phyloP scores from a whole-genome alignment of 441 rosid genomes.

The Theobroma grandiflorum region DNA sequence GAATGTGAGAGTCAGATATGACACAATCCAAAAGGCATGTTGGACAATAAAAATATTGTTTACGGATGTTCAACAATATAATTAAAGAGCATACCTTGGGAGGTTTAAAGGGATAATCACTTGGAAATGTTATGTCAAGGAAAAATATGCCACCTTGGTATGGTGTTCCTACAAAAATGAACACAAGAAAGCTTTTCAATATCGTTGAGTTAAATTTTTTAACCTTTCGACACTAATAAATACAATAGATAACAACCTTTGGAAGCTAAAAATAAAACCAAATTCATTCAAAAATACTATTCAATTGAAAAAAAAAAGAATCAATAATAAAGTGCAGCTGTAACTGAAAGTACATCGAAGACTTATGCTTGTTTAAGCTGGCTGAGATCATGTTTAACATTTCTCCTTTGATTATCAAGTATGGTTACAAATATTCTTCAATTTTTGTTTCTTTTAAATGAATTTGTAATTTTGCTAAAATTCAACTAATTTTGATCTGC shows the following conservation, averaged over 20 bases:
- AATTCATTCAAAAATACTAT: not conserved
- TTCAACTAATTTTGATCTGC: not conserved
- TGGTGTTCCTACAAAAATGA: conserved; percentile 72
- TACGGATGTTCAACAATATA: not conserved
- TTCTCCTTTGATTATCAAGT: not conserved
- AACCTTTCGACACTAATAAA: not conserved
- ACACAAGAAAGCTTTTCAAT: conserved; percentile 20
- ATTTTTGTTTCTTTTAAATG: not conserved
- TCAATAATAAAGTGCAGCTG: not conserved
- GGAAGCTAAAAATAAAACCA: conserved; percentile 10
- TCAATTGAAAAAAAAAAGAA: conserved; percentile 3
- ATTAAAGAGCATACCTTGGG: conserved; percentile 65
- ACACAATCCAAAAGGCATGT: not conserved
- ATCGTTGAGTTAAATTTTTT: not conserved
- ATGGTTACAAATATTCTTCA: not conserved
- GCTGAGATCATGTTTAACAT: not conserved
- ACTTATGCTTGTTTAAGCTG: not conserved
- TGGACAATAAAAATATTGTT: not conserved
- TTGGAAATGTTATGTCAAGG: conserved; percentile 75
- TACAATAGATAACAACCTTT: not conserved
- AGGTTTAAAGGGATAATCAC: conserved; percentile 91
- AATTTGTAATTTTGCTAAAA: conserved; percentile 1
- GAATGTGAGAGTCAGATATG: not conserved
- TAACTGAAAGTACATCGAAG: conserved; percentile 1
- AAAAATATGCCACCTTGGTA: conserved; percentile 87